These are phyloP conservation scores for Carex littledalei DNA, from an alignment of 176 grass and related monocot species.

Conservation along the genomic window DNA sequence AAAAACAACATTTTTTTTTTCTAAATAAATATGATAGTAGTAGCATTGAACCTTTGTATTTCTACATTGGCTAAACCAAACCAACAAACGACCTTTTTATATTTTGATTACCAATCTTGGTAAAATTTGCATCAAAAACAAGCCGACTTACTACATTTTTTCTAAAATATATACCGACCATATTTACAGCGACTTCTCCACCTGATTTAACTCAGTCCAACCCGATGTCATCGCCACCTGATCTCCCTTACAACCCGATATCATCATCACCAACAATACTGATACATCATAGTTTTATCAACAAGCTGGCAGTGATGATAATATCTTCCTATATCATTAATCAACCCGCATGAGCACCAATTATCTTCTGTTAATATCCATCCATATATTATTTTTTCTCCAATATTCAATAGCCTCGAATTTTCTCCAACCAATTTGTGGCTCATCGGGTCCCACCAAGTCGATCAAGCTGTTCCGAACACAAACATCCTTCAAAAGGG, in stretches of 20 bases:
- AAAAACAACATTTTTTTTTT: not conserved
- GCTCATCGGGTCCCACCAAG: constrained; percentile 6
- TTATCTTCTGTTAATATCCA: not conserved
- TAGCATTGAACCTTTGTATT: constrained; percentile 10
- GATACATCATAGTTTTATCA: constrained; percentile 5
- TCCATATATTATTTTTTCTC: not conserved
- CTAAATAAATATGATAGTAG: constrained; percentile 7
- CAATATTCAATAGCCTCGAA: not conserved
- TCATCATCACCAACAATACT: not conserved
- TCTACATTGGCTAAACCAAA: constrained; percentile 18
- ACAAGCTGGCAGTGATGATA: not conserved
- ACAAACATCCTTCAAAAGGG: constrained; percentile 47
- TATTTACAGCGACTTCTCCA: constrained; percentile 5
- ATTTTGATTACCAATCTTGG: constrained; percentile 6
- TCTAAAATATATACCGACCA: not conserved
- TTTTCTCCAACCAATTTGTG: not conserved
- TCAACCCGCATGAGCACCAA: not conserved
- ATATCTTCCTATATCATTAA: not conserved
- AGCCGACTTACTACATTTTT: not conserved
- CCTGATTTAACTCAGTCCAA: not conserved
- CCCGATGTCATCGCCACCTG: constrained; percentile 59
- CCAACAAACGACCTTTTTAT: not conserved
- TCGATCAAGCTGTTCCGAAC: not conserved
- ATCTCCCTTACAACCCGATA: not conserved
- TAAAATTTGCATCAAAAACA: not conserved